Evolutionary conservation across 176 grass and related monocot genomes (phyloP).

Genomic region (Metroxylon sagu): DNA sequence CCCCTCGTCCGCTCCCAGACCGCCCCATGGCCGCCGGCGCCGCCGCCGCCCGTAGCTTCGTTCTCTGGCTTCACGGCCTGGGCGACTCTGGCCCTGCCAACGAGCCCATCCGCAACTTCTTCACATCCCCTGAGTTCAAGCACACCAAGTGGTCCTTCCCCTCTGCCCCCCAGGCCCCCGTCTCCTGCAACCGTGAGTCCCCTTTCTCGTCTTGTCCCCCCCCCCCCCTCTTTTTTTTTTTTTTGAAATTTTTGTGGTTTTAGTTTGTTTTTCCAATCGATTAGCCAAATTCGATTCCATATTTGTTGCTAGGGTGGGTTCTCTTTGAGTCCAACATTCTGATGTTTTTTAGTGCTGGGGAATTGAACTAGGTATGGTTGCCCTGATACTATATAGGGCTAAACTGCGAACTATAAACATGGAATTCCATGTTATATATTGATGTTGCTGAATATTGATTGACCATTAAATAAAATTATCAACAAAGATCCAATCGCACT

Average conservation of each 20-base stretch:
- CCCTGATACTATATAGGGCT: too few relatives aligned
- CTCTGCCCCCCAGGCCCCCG: slow-evolving; percentile 52
- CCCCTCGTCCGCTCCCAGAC: not conserved
- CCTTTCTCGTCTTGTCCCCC: not conserved
- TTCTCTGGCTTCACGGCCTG: slow-evolving; percentile 86
- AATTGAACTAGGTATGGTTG: too few relatives aligned
- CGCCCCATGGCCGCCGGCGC: slow-evolving; percentile 15
- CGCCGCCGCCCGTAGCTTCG: slow-evolving; percentile 45
- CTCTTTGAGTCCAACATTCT: too few relatives aligned
- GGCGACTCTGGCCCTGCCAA: slow-evolving; percentile 87
- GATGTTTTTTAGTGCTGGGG: too few relatives aligned
- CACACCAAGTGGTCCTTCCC: slow-evolving; percentile 68
- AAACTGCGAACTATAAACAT: too few relatives aligned
- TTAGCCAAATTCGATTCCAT: too few relatives aligned
- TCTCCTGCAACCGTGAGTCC: slow-evolving; percentile 66
- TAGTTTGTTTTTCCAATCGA: too few relatives aligned
- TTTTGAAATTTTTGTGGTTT: not conserved
- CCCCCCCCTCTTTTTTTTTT: not conserved
- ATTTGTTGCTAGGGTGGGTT: too few relatives aligned
- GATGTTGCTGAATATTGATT: too few relatives aligned
- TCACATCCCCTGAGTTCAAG: slow-evolving; percentile 64
- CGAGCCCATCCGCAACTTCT: slow-evolving; percentile 77
- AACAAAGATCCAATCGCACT: too few relatives aligned
- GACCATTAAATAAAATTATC: too few relatives aligned
- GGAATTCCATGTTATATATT: too few relatives aligned